Evolutionary conservation across 371 early-diverging fungal species (phyloP).

Genomic region (Mucor piriformis): DNA sequence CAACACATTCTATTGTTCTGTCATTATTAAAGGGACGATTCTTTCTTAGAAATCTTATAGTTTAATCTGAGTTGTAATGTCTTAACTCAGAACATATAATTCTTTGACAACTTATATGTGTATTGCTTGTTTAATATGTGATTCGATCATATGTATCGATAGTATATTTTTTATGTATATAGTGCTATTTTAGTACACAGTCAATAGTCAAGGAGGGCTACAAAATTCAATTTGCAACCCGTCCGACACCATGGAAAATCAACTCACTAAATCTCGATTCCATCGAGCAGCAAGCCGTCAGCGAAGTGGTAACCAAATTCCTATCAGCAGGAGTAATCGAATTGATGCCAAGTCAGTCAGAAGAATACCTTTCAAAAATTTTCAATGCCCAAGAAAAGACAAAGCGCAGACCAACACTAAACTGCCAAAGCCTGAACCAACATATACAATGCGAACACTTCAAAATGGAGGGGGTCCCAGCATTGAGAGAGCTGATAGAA

Average conservation of each 20-base stretch:
- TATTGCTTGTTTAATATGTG: too few species aligned
- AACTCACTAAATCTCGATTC: neutral
- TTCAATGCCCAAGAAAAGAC: slow-evolving; percentile 6
- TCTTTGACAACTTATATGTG: too few species aligned
- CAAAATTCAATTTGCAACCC: neutral
- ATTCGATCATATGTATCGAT: too few species aligned
- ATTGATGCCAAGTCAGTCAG: neutral
- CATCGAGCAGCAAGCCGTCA: neutral
- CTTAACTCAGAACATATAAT: too few species aligned
- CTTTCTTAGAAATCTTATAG: too few species aligned
- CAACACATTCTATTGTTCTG: too few species aligned
- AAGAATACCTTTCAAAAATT: neutral
- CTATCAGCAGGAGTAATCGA: slow-evolving; percentile 2
- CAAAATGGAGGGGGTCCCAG: slow-evolving; percentile 14
- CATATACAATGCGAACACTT: slow-evolving; percentile 10
- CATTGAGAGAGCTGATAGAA: slow-evolving; percentile 9
- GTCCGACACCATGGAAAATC: neutral
- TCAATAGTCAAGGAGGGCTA: slow-evolving; percentile 6
- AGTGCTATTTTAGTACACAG: too few species aligned
- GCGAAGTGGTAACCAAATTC: neutral
- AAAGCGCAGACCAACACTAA: slow-evolving; percentile 2
- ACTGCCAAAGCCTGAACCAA: slow-evolving; percentile 3
- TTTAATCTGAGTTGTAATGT: too few species aligned
- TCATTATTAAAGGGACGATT: too few species aligned
- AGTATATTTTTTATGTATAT: too few species aligned